Evolutionary conservation across 352 stramenopile genomes (phyloP).

Genomic region (Plasmopara muralis): DNA sequence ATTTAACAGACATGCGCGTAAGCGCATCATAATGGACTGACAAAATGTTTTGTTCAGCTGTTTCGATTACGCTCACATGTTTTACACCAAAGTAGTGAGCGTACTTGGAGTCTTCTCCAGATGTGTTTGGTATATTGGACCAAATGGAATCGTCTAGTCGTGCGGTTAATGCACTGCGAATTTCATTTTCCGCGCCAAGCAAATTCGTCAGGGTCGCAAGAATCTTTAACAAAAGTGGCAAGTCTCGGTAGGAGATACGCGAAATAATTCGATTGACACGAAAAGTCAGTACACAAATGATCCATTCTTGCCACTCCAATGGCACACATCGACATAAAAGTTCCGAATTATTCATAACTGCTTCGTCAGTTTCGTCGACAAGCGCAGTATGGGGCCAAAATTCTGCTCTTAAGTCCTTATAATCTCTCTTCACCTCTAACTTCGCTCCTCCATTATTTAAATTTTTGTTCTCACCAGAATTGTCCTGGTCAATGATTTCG

Average conservation of each 20-base stretch:
- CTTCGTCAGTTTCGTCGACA: constrained; percentile 9
- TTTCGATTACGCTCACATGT: constrained; percentile 6
- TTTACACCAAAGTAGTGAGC: constrained; percentile 26
- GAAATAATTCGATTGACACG: constrained; percentile 50
- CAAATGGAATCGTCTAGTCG: constrained; percentile 42
- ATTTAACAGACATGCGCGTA: constrained; percentile 25
- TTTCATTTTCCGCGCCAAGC: constrained; percentile 34
- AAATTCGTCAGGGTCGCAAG: constrained; percentile 28
- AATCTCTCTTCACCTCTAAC: constrained; percentile 9
- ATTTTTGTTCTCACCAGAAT: constrained; percentile 17
- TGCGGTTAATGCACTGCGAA: constrained; percentile 33
- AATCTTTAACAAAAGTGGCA: constrained; percentile 63
- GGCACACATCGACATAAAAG: constrained; percentile 28
- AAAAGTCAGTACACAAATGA: constrained; percentile 32
- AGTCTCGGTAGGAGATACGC: constrained; percentile 59
- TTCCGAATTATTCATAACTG: constrained; percentile 12
- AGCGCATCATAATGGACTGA: constrained; percentile 19
- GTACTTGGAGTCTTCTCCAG: constrained; percentile 30
- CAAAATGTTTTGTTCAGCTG: constrained; percentile 6
- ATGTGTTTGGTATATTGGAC: constrained; percentile 28
- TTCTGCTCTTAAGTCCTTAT: constrained; percentile 9
- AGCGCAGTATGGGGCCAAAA: constrained; percentile 8
- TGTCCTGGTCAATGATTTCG: constrained; percentile 15
- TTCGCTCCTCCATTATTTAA: constrained; percentile 9
- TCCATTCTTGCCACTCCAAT: constrained; percentile 44